These are phyloP conservation scores for Carex parvula DNA, from an alignment of 176 grass and related monocot species.

Conservation along the genomic window DNA sequence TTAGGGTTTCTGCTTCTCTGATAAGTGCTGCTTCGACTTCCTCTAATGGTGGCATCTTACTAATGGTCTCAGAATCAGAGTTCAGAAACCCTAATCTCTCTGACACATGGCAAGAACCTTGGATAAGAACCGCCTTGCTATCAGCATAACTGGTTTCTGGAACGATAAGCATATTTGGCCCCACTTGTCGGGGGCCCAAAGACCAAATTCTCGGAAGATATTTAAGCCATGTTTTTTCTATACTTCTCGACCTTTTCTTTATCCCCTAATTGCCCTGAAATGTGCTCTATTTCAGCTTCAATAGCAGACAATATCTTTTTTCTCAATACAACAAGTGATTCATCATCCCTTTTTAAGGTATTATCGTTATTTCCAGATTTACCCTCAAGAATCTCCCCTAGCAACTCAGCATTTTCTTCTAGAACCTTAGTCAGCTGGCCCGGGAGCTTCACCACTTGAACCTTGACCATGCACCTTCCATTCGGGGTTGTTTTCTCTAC, in stretches of 20 bases:
- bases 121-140: constrained; percentile 43
- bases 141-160: constrained; percentile 37
- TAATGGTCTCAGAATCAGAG: constrained; percentile 25
- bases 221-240: constrained; percentile 43
- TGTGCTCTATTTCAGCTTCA: constrained; percentile 60
- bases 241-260: constrained; percentile 62
- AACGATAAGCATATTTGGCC: constrained; percentile 61
- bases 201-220: constrained; percentile 68
- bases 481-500: constrained; percentile 76
- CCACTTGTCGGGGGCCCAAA: constrained; percentile 64
- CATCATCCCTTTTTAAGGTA: constrained; percentile 48
- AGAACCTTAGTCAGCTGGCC: constrained; percentile 60
- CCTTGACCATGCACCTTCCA: constrained; percentile 61
- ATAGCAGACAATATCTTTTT: constrained; percentile 57
- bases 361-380: constrained; percentile 43
- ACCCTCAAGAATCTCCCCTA: constrained; percentile 64
- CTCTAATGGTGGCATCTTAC: constrained; percentile 11
- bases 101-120: constrained; percentile 57
- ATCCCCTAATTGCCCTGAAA: constrained; percentile 37
- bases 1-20: constrained; percentile 58
- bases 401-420: constrained; percentile 68
- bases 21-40: constrained; percentile 36
- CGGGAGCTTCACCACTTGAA: constrained; percentile 78
- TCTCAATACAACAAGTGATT: constrained; percentile 39
- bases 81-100: constrained; percentile 51